Base-by-base conservation (phyloP, 331 rosid genomes). In the Erythrophleum ivorense region DNA sequence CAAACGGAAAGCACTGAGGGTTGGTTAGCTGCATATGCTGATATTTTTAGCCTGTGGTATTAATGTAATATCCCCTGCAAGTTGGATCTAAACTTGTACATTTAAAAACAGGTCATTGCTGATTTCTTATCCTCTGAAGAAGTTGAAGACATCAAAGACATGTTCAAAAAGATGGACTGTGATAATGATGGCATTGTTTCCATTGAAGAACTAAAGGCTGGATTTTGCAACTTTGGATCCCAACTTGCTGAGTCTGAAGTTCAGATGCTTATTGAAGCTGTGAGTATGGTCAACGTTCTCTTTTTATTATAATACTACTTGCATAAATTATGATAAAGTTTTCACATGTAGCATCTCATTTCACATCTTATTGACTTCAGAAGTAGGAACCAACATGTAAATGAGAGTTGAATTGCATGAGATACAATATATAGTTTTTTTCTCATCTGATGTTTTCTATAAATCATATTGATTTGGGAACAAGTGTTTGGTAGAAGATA, bases 1-100 rank as follows among this genome's bases (percentile, higher is more conserved):
- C 88, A 96, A 96, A 86, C 90, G 98, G 86, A 96, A 96, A 85
- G 98, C 97, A 81, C 86, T 96, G 63, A 89, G 98, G 99, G 99
- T 96, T 77, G 59, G 98, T 90, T 82, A 62, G 71, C 68, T 73
- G 77, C 81, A 75, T 67, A 77, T 85, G 60, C 41, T 38, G 77
- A 46, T 64, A 36, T 60, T 53, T 77, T 79, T 57, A 6, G 45
- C 38, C 41, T 40, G 55, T 79, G 46, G 41, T 40, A 54, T 49
- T 78, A 45, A 5, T 68, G 75, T 79, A 68, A 41, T 79, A 71
- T 71, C 53, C n/a, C 46, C 1, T 54, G 29, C 74, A 9, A 7
- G 50, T 19, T 73, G 55, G 46, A 73, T 50, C 80, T 87, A 63
- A 78, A 15, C n/a, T 84, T 50, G 77, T 76, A 62, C 74, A 4